A percentile compares a stretch with the other conserved stretches of the same genome.
Evolutionary conservation across 805 yeast species (phyloP).

Genomic region (Sugiyamaella valdiviana): DNA sequence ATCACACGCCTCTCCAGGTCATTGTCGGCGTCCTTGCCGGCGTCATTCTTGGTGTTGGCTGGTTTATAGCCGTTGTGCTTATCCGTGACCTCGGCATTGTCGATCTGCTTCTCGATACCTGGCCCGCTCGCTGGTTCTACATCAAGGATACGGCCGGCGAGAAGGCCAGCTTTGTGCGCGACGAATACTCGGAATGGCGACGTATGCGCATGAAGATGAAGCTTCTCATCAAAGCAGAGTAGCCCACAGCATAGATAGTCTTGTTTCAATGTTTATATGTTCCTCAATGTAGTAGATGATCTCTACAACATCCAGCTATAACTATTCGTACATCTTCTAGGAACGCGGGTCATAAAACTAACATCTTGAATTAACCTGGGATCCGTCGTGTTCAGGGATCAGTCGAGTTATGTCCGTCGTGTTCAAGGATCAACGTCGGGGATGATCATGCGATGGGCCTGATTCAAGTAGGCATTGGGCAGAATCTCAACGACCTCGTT

Average conservation of each 20-base stretch:
- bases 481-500: slow-evolving; percentile 81
- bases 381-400: too few species aligned
- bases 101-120: slow-evolving; percentile 56
- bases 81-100: slow-evolving; percentile 63
- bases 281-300: not conserved
- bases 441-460: slow-evolving; percentile 22
- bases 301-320: not conserved
- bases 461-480: slow-evolving; percentile 63
- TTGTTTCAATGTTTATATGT: not conserved
- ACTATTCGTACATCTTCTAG: too few species aligned
- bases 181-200: slow-evolving; percentile 30
- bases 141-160: slow-evolving; percentile 36
- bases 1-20: slow-evolving; percentile 73
- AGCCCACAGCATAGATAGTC: not conserved
- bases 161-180: slow-evolving; percentile 25
- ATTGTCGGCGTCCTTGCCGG: slow-evolving; percentile 68
- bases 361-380: too few species aligned
- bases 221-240: slow-evolving; percentile 23
- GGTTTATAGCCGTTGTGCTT: slow-evolving; percentile 47
- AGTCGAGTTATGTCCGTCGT: not conserved
- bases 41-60: slow-evolving; percentile 47
- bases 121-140: slow-evolving; percentile 39
- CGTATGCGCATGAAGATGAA: slow-evolving; percentile 25
- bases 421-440: slow-evolving; percentile 19
- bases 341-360: too few species aligned